Conservation (phyloP, 768 basidiomycete genomes). For the Strobilomyces confusus region DNA sequence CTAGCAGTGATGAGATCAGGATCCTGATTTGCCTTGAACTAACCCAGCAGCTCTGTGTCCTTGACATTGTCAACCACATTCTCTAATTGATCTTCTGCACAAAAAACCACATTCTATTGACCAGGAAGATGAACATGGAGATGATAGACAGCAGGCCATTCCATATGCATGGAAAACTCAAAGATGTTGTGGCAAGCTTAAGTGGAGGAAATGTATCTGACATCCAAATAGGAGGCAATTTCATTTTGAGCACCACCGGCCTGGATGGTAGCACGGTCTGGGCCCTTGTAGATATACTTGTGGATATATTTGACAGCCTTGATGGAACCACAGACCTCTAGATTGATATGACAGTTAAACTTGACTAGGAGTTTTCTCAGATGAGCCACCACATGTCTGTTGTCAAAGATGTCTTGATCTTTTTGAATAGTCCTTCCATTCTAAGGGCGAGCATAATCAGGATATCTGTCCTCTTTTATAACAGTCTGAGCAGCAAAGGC, state of each 20-base stretch:
- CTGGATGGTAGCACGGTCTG: not conserved
- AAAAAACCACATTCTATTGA: not conserved
- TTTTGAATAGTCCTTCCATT: constrained; percentile 31
- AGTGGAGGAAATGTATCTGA: not conserved
- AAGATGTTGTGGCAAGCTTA: not conserved
- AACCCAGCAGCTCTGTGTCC: not conserved
- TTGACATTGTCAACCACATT: no score
- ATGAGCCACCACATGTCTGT: constrained; percentile 43
- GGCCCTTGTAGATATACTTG: constrained; percentile 42
- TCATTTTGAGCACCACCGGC: not conserved
- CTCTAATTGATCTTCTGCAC: not conserved
- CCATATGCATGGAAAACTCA: not conserved
- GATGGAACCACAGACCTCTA: not conserved
- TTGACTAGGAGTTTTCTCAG: constrained; percentile 30
- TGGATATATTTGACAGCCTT: constrained; percentile 37
- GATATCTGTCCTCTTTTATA: constrained; percentile 39
- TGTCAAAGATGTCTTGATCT: constrained; percentile 24
- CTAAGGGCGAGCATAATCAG: constrained; percentile 33
- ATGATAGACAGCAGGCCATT: not conserved
- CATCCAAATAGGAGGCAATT: not conserved
- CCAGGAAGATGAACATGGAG: not conserved
- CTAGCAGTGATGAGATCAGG: not conserved
- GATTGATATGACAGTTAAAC: constrained; percentile 30
- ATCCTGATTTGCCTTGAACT: not conserved
- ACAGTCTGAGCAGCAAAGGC: constrained; percentile 24